A percentile compares a stretch with the other conserved stretches of the same genome.
These are phyloP conservation scores for Uromyces viciae-fabae DNA, from an alignment of 1,284 basidiomycete genomes.

Conservation along the genomic window DNA sequence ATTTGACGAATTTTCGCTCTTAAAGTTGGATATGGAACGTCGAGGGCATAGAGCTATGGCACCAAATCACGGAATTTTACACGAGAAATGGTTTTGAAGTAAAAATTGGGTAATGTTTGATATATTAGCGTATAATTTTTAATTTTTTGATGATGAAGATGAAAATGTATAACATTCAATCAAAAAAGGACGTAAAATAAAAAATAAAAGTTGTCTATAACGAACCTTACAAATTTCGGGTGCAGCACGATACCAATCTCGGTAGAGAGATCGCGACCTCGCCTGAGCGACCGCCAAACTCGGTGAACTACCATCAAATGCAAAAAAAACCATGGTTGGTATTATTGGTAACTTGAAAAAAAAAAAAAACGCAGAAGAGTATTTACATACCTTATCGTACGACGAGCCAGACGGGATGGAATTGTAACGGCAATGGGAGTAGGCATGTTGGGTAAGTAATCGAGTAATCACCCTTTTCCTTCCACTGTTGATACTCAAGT, in stretches of 20 bases:
- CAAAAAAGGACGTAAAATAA: background rate
- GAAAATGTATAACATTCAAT: background rate
- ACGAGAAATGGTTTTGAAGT: no score
- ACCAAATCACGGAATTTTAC: no score
- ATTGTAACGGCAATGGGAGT: slow-evolving; percentile 62
- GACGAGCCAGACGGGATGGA: slow-evolving; percentile 77
- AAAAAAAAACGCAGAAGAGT: background rate
- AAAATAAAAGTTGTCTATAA: slow-evolving; percentile 48
- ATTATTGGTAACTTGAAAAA: slow-evolving; percentile 24
- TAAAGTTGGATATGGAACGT: slow-evolving; percentile 73
- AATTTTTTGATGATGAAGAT: no score
- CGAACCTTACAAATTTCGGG: slow-evolving; percentile 44
- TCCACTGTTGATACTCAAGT: no score
- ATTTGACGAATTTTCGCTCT: slow-evolving; percentile 77
- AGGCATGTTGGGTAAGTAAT: slow-evolving; percentile 18
- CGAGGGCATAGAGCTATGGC: slow-evolving; percentile 73
- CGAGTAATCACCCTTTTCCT: no score
- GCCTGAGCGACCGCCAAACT: slow-evolving; percentile 67
- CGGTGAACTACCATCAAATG: slow-evolving; percentile 49
- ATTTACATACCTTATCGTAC: slow-evolving; percentile 56
- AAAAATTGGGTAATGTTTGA: no score
- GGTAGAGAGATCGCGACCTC: slow-evolving; percentile 74
- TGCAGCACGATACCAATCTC: slow-evolving; percentile 81
- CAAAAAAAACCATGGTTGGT: slow-evolving; percentile 38
- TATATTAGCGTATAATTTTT: no score